Conservation (phyloP, 2,329 filamentous ascomycete species). For the Amphichorda felina region DNA sequence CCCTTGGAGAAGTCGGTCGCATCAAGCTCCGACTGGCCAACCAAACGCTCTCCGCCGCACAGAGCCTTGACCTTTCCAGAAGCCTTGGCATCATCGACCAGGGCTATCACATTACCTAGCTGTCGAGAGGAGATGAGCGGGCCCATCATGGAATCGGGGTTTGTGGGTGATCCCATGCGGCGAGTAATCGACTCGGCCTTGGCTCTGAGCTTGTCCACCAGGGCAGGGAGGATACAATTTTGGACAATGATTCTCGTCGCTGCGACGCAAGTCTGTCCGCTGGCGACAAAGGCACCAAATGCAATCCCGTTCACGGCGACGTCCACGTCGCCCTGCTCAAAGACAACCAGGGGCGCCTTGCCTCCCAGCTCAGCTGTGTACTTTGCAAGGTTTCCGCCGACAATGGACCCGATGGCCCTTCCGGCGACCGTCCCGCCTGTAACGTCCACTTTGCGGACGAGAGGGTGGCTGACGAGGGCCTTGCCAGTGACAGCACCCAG, state of each 20-base stretch:
- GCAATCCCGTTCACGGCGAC: conserved; percentile 78
- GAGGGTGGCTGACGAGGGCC: conserved; percentile 37
- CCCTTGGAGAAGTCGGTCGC: conserved; percentile 38
- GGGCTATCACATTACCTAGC: conserved; percentile 68
- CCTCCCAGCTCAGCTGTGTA: conserved; percentile 63
- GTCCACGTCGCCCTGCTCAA: conserved; percentile 51
- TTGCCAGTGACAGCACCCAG: conserved; percentile 64
- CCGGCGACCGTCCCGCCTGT: conserved; percentile 66
- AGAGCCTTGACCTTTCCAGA: conserved; percentile 75
- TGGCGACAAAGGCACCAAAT: conserved; percentile 90
- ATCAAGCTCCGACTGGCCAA: conserved; percentile 34
- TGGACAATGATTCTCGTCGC: conserved; percentile 87
- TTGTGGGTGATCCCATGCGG: conserved; percentile 44
- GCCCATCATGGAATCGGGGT: conserved; percentile 50
- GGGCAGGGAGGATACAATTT: conserved; percentile 69
- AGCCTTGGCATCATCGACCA: conserved; percentile 64
- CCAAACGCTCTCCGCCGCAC: conserved; percentile 53
- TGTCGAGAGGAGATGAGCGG: conserved; percentile 49
- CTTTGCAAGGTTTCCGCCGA: conserved; percentile 54
- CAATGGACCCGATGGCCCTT: conserved; percentile 53
- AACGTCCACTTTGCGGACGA: conserved; percentile 57
- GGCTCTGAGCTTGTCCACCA: conserved; percentile 55
- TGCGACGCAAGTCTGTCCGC: conserved; percentile 90
- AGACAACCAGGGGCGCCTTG: conserved; percentile 59
- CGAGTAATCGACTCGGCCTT: conserved; percentile 44